phyloP scores from a whole-genome alignment of 1,284 basidiomycete species.

The Gymnopus androsaceus region DNA sequence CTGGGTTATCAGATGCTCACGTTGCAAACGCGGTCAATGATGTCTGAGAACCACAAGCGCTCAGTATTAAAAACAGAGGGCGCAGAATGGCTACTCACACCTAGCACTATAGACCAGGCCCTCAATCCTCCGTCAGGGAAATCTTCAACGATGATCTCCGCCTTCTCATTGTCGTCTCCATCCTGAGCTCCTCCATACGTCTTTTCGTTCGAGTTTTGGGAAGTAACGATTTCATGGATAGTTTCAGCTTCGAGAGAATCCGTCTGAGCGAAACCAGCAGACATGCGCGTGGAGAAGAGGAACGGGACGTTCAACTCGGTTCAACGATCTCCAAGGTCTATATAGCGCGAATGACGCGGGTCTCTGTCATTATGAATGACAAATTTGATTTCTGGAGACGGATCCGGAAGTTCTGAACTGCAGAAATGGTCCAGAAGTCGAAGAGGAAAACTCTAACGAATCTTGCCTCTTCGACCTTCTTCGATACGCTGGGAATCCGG shows the following conservation, averaged over 20 bases:
- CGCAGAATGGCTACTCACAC: slow-evolving; percentile 42
- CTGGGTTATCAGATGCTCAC: neutral
- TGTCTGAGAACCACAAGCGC: slow-evolving; percentile 2
- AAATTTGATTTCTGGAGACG: no score
- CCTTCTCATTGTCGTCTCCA: neutral
- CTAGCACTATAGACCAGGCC: slow-evolving; percentile 54
- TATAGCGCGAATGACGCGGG: no score
- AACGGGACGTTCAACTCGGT: no score
- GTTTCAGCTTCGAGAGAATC: slow-evolving; percentile 3
- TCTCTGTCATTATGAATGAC: no score
- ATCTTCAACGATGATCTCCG: slow-evolving; percentile 22
- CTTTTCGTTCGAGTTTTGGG: neutral
- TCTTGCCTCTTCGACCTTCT: no score
- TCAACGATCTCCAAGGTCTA: no score
- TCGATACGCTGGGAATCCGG: no score
- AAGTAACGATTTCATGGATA: neutral
- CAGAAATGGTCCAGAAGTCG: no score
- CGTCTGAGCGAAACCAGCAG: neutral
- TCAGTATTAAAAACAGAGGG: slow-evolving; percentile 9
- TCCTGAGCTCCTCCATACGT: neutral
- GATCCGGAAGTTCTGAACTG: no score
- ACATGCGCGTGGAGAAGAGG: neutral
- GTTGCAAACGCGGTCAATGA: slow-evolving; percentile 13
- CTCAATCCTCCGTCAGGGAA: slow-evolving; percentile 53
- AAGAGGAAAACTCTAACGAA: no score